These are phyloP conservation scores for Chlorokybus atmophyticus DNA, from an alignment of 139 green algal species.

Conservation along the genomic window DNA sequence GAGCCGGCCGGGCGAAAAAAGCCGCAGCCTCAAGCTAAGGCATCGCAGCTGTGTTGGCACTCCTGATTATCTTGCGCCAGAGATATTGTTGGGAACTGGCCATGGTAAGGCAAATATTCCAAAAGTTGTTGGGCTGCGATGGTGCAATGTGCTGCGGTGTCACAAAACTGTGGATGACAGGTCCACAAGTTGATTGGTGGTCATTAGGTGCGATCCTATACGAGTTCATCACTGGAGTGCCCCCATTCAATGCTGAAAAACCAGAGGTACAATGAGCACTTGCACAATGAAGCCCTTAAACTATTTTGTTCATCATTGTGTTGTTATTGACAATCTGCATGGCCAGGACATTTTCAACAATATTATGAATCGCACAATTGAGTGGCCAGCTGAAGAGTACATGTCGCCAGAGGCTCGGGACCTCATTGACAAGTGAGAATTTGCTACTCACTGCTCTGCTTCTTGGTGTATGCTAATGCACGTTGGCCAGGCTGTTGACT, in stretches of 20 bases:
- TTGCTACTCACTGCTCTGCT: background rate
- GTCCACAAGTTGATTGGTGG: constrained; percentile 67
- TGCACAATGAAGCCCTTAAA: background rate
- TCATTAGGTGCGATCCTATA: constrained; percentile 73
- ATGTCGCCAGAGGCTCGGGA: constrained; percentile 59
- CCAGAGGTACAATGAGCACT: constrained; percentile 14
- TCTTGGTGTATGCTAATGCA: background rate
- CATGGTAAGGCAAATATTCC: too few species aligned
- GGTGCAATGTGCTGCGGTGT: too few species aligned
- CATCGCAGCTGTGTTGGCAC: constrained; percentile 64
- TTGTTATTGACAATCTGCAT: background rate
- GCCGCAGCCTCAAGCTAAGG: background rate
- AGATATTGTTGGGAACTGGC: constrained; percentile 44
- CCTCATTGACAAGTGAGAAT: constrained; percentile 51
- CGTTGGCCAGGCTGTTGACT: background rate
- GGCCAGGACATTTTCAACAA: constrained; percentile 83
- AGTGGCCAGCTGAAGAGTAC: constrained; percentile 36
- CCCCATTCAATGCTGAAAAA: constrained; percentile 71
- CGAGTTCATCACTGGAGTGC: constrained; percentile 62
- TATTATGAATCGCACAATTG: constrained; percentile 57
- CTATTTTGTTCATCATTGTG: too few species aligned
- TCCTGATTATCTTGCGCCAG: constrained; percentile 87
- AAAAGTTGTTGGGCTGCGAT: too few species aligned
- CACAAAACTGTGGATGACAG: too few species aligned
- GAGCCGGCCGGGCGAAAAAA: constrained; percentile 7